Evolutionary conservation across 805 yeast genomes (phyloP).

Genomic region (Yamadazyma endophytica): DNA sequence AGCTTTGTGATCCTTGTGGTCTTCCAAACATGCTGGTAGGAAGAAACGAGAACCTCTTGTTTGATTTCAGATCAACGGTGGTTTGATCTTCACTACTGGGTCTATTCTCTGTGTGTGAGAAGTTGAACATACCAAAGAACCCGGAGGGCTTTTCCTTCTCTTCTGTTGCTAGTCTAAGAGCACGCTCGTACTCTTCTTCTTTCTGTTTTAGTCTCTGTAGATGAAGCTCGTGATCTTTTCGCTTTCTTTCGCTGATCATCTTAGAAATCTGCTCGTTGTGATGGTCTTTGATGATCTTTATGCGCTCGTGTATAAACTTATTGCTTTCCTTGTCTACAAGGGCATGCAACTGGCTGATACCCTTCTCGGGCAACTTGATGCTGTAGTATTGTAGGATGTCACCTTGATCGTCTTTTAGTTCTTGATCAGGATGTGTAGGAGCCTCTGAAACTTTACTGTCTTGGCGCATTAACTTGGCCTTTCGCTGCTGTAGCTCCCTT

Average conservation of each 20-base stretch:
- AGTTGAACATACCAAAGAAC: constrained; percentile 9
- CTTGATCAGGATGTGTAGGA: background rate
- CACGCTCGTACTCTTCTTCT: constrained; percentile 37
- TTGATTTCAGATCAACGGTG: background rate
- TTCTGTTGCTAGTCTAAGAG: constrained; percentile 23
- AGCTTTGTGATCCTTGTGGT: constrained; percentile 1
- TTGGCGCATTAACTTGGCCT: background rate
- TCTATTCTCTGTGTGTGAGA: too few species aligned
- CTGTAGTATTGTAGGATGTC: constrained; percentile 2
- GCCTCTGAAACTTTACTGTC: background rate
- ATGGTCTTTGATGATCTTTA: constrained; percentile 33
- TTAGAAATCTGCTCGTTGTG: constrained; percentile 33
- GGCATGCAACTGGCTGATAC: constrained; percentile 21
- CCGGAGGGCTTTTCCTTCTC: constrained; percentile 16
- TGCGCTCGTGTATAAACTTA: constrained; percentile 34
- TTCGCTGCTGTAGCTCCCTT: constrained; percentile 15
- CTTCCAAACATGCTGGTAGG: constrained; percentile 12
- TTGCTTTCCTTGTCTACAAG: constrained; percentile 34
- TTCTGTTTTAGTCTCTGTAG: constrained; percentile 29
- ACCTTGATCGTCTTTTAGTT: background rate
- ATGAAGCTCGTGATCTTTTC: constrained; percentile 35
- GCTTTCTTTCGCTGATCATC: constrained; percentile 34
- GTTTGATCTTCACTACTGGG: too few species aligned
- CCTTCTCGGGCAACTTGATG: constrained; percentile 16
- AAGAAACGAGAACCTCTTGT: constrained; percentile 17